Percentiles rank a stretch among this genome's conserved stretches.
Conservation (phyloP, 192 early-diverging fungal genomes). For the Coemansia pectinata region DNA sequence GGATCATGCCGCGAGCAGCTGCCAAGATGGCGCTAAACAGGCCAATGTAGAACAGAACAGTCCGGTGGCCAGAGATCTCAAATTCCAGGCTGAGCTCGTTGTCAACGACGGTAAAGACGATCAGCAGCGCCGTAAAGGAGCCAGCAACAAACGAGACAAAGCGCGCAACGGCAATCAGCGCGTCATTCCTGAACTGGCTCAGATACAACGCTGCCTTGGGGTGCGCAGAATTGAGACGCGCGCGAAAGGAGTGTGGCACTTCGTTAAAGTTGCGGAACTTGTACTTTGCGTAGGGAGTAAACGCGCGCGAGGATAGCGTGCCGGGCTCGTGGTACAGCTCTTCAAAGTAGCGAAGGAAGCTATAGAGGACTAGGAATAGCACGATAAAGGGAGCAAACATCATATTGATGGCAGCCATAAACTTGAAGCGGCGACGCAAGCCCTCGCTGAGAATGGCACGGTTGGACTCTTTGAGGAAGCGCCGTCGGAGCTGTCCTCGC, state of each 20-base stretch:
- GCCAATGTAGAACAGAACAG: slow-evolving; percentile 93
- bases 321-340: slow-evolving; percentile 82
- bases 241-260: slow-evolving; percentile 84
- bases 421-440: slow-evolving; percentile 74
- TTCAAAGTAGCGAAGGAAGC: slow-evolving; percentile 94
- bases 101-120: slow-evolving; percentile 79
- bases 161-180: slow-evolving; percentile 73
- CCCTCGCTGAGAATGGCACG: slow-evolving; percentile 65
- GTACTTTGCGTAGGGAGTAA: slow-evolving; percentile 86
- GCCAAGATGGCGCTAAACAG: slow-evolving; percentile 85
- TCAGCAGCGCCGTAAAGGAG: slow-evolving; percentile 83
- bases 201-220: slow-evolving; percentile 80
- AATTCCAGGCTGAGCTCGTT: slow-evolving; percentile 86
- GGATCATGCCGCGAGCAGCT: slow-evolving; percentile 73
- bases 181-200: slow-evolving; percentile 86
- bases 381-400: slow-evolving; percentile 87
- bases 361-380: slow-evolving; percentile 74
- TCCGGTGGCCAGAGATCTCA: slow-evolving; percentile 85
- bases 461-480: slow-evolving; percentile 76
- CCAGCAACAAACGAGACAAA: slow-evolving; percentile 91
- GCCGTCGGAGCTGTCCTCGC: slow-evolving; percentile 75
- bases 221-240: slow-evolving; percentile 73
- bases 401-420: slow-evolving; percentile 85
- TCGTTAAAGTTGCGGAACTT: slow-evolving; percentile 98
- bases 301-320: slow-evolving; percentile 75